Percentiles rank a stretch among this genome's conserved stretches.
Conservation (phyloP, 495 filamentous ascomycete genomes). For the Hyaloscypha hepaticicola region DNA sequence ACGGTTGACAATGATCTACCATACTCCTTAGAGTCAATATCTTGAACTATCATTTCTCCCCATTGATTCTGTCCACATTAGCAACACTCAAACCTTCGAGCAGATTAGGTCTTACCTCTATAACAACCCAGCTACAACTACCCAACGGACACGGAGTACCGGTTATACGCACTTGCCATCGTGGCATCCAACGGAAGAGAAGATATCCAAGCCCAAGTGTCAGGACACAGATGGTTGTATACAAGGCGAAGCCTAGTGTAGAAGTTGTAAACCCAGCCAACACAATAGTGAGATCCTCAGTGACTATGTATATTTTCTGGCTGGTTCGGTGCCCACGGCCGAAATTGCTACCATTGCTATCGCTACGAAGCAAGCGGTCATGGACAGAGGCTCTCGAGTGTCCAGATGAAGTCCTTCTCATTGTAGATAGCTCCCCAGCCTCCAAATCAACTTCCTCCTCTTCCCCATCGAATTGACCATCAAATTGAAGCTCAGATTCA, state of each 20-base stretch:
- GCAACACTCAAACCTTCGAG: not conserved
- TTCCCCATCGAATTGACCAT: slow-evolving; percentile 18
- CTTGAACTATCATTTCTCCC: slow-evolving; percentile 78
- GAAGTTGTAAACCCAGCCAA: slow-evolving; percentile 88
- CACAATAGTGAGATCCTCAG: slow-evolving; percentile 90
- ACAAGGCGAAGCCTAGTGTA: slow-evolving; percentile 61
- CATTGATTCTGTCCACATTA: slow-evolving; percentile 70
- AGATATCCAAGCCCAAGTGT: slow-evolving; percentile 81
- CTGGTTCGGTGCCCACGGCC: slow-evolving; percentile 57
- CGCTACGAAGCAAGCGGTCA: slow-evolving; percentile 66
- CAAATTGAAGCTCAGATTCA: slow-evolving; percentile 26
- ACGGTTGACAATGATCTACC: slow-evolving; percentile 82
- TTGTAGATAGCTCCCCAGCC: slow-evolving; percentile 38
- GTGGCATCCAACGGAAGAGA: slow-evolving; percentile 84
- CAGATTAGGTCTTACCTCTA: slow-evolving; percentile 58
- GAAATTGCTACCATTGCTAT: slow-evolving; percentile 59
- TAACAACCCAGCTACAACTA: slow-evolving; percentile 84
- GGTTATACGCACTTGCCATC: slow-evolving; percentile 75
- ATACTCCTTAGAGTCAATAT: slow-evolving; percentile 65
- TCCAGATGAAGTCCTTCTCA: slow-evolving; percentile 54
- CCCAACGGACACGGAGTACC: slow-evolving; percentile 65
- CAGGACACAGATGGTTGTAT: slow-evolving; percentile 63
- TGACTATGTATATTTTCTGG: slow-evolving; percentile 90
- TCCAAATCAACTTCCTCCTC: slow-evolving; percentile 39
- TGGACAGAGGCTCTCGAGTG: slow-evolving; percentile 57